Evolutionary conservation across 2,329 filamentous ascomycete species (phyloP), one percentile per base, ranked within the genome.

Genomic region (Ceratocystis huliohia): DNA sequence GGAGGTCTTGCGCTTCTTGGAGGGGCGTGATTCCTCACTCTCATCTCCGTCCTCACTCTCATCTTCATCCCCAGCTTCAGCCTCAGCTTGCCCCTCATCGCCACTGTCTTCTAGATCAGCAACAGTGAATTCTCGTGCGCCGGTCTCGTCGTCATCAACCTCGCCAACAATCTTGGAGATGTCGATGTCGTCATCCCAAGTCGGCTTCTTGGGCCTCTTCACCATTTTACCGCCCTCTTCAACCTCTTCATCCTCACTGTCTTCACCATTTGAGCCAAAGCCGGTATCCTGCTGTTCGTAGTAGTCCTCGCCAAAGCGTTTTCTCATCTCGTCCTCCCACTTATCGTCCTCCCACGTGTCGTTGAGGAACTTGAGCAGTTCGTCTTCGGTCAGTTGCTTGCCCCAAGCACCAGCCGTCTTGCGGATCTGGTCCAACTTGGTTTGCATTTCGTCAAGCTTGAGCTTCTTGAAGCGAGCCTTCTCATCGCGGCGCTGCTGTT

Each of bases 121-220:
- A 1, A 87, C 76, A 1, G 77, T 77, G 68, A 88, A 76, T 1
- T 78, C 77, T n/a, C 64, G 67, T 50, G 53, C 64, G 63, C 80
- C 77, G 25, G 61, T 73, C 67, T 81, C 77, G 5, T 84, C 83
- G 30, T 90, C 88, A 22, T 89, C 84, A 73, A 95, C 96, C 69
- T 96, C 90, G 1, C 91, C 91, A 33, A 96, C 79, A 63, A 96
- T 81, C 74, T 96, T 93, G 69, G 88, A 91, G 78, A 99, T 97
- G 73, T 97, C 92, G 71, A 99, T 96, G 74, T 99, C 94, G 72
- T 97, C 91, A 72, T 96, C 90, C 88, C 93, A 99, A 69, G 85
- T 89, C 8, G 90, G 91, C 77, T 96, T 96, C 80, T 89, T 91
- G 8, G 82, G 77, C 69, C 81, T 81, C 50, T 78, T 74, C 70